phyloP scores from a whole-genome alignment of 2,329 filamentous ascomycete genomes.

The Fusarium chaquense region DNA sequence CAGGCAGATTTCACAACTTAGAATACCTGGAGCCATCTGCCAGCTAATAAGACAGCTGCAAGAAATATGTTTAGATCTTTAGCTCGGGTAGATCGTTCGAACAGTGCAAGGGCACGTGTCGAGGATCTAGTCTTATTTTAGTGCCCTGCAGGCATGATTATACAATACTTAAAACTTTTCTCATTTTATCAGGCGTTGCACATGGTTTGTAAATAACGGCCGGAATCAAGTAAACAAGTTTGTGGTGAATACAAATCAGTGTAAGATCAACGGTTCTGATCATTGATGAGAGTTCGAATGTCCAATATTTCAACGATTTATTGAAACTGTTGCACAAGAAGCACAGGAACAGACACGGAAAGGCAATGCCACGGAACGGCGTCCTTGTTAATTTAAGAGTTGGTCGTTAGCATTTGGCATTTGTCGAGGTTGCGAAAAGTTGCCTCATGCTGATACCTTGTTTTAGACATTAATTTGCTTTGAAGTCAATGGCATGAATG shows the following conservation, averaged over 20 bases:
- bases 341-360: not conserved
- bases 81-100: not conserved
- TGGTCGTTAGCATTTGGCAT: not conserved
- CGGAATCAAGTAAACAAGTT: no score
- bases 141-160: not conserved
- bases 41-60: not conserved
- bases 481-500: not conserved
- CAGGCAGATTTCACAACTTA: not conserved
- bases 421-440: not conserved
- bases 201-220: not conserved
- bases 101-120: not conserved
- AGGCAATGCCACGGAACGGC: not conserved
- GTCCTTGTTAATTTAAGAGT: not conserved
- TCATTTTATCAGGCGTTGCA: not conserved
- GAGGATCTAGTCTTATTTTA: not conserved
- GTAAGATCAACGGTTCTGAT: not conserved
- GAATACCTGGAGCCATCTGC: not conserved
- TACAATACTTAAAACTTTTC: constrained; percentile 3
- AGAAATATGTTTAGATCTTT: not conserved
- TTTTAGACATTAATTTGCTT: constrained; percentile 1
- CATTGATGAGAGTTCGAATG: not conserved
- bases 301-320: constrained; percentile 2
- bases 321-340: constrained; percentile 21
- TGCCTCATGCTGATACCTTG: not conserved
- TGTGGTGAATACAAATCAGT: not conserved